Evolutionary conservation across 306 rosid genomes (phyloP).

Genomic region (Hippophae tibetana): DNA sequence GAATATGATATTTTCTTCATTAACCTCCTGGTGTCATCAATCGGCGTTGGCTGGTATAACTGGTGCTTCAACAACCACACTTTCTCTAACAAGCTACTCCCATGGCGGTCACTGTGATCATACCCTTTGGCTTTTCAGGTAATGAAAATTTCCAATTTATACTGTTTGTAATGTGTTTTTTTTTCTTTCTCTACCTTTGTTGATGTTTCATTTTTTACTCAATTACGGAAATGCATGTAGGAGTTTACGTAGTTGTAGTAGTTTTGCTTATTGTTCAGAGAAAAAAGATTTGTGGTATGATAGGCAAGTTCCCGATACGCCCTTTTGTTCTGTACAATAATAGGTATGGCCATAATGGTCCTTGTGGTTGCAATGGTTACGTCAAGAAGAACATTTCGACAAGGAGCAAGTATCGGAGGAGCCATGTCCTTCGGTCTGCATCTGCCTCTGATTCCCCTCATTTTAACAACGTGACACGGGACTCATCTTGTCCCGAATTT

Average conservation of each 20-base stretch:
- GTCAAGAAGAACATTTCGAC: not conserved
- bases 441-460: slow-evolving; percentile 2
- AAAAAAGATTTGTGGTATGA: not conserved
- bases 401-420: slow-evolving; percentile 10
- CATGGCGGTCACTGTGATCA: too few relatives aligned
- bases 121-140: too few relatives aligned
- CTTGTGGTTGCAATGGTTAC: slow-evolving; percentile 3
- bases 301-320: not conserved
- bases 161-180: too few relatives aligned
- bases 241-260: not conserved
- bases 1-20: too few relatives aligned
- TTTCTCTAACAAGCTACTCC: too few relatives aligned
- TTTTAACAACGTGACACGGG: too few relatives aligned
- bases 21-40: too few relatives aligned
- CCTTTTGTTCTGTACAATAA: not conserved
- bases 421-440: slow-evolving; percentile 11
- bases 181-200: too few relatives aligned
- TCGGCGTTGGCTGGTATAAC: too few relatives aligned
- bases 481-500: not conserved
- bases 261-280: not conserved
- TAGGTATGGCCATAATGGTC: not conserved
- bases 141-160: too few relatives aligned
- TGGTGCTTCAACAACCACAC: too few relatives aligned
- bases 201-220: not conserved
- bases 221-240: not conserved